A percentile compares a stretch with the other conserved stretches of the same genome.
Evolutionary conservation across 129 eudicot genomes (phyloP).

Genomic region (Rutidosis leptorrhynchoides): DNA sequence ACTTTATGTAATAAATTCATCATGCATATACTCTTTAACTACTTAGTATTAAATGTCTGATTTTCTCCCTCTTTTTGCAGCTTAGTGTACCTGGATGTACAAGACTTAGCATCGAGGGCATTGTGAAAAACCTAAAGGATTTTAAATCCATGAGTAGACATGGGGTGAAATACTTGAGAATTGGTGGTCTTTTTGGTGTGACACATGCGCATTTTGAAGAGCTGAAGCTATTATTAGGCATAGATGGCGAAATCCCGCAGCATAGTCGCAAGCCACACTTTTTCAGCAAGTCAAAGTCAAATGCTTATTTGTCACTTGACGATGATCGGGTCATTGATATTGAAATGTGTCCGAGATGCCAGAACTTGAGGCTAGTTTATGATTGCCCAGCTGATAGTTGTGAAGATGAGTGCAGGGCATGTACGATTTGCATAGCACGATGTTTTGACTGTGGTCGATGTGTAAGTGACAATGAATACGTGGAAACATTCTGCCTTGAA

Average conservation of each 20-base stretch:
- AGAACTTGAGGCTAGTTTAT: slow-evolving; percentile 60
- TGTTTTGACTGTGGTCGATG: slow-evolving; percentile 75
- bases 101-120: slow-evolving; percentile 54
- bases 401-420: slow-evolving; percentile 58
- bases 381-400: slow-evolving; percentile 73
- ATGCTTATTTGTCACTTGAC: slow-evolving; percentile 47
- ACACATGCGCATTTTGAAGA: slow-evolving; percentile 55
- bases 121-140: slow-evolving; percentile 43
- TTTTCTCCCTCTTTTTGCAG: too few species aligned
- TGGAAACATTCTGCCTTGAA: slow-evolving; percentile 65
- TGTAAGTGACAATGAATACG: slow-evolving; percentile 43
- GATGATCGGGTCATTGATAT: slow-evolving; percentile 74
- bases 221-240: slow-evolving; percentile 43
- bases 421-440: slow-evolving; percentile 60
- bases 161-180: slow-evolving; percentile 55
- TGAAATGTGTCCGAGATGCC: slow-evolving; percentile 65
- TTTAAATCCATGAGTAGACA: slow-evolving; percentile 28
- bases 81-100: slow-evolving; percentile 64
- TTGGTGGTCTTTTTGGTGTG: slow-evolving; percentile 57
- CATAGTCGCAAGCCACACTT: slow-evolving; percentile 43
- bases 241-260: not conserved
- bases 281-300: slow-evolving; percentile 38
- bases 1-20: too few species aligned
- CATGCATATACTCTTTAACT: too few species aligned
- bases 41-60: too few species aligned